Evolutionary conservation across 352 stramenopile species (phyloP).

Genomic region (Phytopythium mirpurense): DNA sequence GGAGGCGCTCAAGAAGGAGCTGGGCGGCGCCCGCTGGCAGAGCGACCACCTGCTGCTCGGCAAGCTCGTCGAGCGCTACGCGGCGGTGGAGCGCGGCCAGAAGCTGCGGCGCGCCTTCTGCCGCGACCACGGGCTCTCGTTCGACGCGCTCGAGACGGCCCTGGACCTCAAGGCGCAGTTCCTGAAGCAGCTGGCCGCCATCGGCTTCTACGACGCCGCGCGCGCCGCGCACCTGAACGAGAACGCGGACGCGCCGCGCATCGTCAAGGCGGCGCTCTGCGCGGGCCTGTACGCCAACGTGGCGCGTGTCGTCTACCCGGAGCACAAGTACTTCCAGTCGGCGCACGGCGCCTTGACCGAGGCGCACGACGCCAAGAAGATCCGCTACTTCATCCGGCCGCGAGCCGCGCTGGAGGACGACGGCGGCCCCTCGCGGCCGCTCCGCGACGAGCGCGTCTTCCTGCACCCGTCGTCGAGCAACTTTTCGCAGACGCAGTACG

Average conservation of each 20-base stretch:
- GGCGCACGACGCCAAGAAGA: constrained; percentile 89
- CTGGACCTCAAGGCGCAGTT: constrained; percentile 88
- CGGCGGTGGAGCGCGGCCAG: constrained; percentile 23
- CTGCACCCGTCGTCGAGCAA: constrained; percentile 94
- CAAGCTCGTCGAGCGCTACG: constrained; percentile 78
- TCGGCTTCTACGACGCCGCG: constrained; percentile 68
- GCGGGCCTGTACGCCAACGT: constrained; percentile 83
- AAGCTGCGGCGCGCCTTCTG: constrained; percentile 62
- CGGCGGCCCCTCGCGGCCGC: background rate
- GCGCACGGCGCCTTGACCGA: constrained; percentile 88
- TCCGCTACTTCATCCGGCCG: constrained; percentile 90
- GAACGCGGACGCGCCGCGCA: constrained; percentile 74
- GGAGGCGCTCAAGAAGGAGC: constrained; percentile 61
- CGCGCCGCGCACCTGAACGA: constrained; percentile 41
- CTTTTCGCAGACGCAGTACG: constrained; percentile 88
- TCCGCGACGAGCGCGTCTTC: constrained; percentile 91
- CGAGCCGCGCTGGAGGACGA: constrained; percentile 4
- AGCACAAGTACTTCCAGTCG: constrained; percentile 94
- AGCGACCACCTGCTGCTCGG: constrained; percentile 78
- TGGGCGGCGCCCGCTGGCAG: constrained; percentile 48
- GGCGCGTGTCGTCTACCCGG: constrained; percentile 83
- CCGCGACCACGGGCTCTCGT: constrained; percentile 68
- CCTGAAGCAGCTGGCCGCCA: constrained; percentile 65
- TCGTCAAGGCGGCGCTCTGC: constrained; percentile 88
- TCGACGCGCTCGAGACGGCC: constrained; percentile 90